phyloP scores from a whole-genome alignment of 805 yeast species.

The Monosporozyma aquatica region DNA sequence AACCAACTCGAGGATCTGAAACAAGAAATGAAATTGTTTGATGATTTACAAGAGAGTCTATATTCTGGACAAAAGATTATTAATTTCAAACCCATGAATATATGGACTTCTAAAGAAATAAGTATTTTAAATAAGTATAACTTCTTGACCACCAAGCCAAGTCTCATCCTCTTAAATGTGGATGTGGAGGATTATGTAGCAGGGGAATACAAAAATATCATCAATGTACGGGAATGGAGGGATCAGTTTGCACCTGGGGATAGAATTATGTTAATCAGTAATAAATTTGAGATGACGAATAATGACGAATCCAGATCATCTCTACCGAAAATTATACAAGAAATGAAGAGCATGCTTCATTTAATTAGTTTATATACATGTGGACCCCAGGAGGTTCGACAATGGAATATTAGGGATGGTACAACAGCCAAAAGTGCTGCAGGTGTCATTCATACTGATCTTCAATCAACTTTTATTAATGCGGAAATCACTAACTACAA shows the following conservation, averaged over 20 bases:
- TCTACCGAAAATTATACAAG: conserved; percentile 51
- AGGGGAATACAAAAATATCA: conserved; percentile 37
- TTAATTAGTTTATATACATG: conserved; percentile 82
- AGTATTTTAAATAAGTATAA: conserved; percentile 60
- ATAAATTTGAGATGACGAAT: conserved; percentile 37
- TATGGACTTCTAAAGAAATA: conserved; percentile 58
- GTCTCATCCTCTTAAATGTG: conserved; percentile 66
- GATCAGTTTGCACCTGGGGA: conserved; percentile 50
- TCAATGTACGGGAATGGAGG: conserved; percentile 56
- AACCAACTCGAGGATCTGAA: too few relatives aligned
- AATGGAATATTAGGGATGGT: conserved; percentile 77
- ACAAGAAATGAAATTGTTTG: conserved; percentile 37
- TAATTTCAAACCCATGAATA: conserved; percentile 41
- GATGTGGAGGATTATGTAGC: conserved; percentile 54
- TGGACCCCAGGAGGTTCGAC: conserved; percentile 76
- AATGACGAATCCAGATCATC: conserved; percentile 36
- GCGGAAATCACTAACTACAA: conserved; percentile 66
- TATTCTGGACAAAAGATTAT: conserved; percentile 46
- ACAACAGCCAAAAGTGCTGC: conserved; percentile 84
- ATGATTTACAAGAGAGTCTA: conserved; percentile 39
- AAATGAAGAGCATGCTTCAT: conserved; percentile 59
- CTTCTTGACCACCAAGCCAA: conserved; percentile 83
- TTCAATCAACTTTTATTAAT: conserved; percentile 69
- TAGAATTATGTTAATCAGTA: conserved; percentile 60
- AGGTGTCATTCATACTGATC: conserved; percentile 79